These are phyloP conservation scores for Aspergillus eucalypticola DNA, from an alignment of 2,329 filamentous ascomycete species.

Conservation along the genomic window DNA sequence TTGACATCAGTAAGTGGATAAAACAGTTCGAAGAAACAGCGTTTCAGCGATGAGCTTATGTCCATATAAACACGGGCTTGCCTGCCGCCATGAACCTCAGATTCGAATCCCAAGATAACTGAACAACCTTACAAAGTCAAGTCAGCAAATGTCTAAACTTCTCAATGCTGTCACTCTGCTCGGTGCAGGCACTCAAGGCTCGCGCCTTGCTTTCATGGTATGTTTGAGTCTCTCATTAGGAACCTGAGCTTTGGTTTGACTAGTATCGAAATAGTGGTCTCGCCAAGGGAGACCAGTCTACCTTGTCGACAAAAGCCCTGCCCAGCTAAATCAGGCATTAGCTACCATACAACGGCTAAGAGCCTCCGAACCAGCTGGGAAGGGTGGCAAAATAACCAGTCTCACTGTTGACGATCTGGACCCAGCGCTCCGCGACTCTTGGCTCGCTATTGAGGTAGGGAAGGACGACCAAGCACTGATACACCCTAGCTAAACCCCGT, in stretches of 20 bases:
- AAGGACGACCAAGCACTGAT: not conserved
- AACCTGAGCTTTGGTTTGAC: not conserved
- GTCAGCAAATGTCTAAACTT: not conserved
- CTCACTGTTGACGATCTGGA: not conserved
- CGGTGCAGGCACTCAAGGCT: conserved; percentile 11
- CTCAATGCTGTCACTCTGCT: conserved; percentile 5
- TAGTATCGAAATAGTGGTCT: conserved; percentile 4
- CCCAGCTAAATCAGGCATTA: conserved; percentile 5
- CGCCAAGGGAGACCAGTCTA: conserved; percentile 7
- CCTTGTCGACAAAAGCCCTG: conserved; percentile 6
- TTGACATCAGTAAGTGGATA: too few relatives aligned
- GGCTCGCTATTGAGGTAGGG: conserved; percentile 12
- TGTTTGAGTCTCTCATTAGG: not conserved
- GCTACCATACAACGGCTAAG: conserved; percentile 4
- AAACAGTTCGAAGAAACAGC: too few relatives aligned
- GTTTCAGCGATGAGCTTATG: not conserved
- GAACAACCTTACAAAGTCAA: too few relatives aligned
- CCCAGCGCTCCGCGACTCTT: not conserved
- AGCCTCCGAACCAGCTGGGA: not conserved
- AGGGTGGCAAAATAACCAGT: not conserved
- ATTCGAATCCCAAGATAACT: too few relatives aligned
- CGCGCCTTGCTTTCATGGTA: conserved; percentile 13
- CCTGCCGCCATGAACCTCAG: not conserved
- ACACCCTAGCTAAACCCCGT: not conserved
- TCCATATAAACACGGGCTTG: not conserved